phyloP scores from a whole-genome alignment of 345 rosid species.

The Eucalyptus paniculata region DNA sequence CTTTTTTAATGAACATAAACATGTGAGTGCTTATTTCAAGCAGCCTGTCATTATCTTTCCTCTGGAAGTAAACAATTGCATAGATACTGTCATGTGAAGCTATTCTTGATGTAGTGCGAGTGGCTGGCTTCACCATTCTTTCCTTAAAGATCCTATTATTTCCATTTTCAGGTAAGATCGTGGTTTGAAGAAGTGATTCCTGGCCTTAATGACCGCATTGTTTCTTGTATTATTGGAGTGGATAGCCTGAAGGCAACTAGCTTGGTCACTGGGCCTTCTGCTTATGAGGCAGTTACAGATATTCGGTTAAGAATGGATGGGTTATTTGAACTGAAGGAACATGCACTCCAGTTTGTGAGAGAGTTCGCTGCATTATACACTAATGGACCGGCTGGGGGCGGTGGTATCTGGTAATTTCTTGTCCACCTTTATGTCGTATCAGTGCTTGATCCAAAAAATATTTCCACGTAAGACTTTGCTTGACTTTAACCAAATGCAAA shows the following conservation, averaged over 20 bases:
- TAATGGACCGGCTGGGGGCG: slow-evolving; percentile 97
- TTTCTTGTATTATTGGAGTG: slow-evolving; percentile 70
- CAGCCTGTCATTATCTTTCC: not conserved
- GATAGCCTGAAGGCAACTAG: slow-evolving; percentile 70
- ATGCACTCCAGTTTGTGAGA: slow-evolving; percentile 43
- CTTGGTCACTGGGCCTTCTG: slow-evolving; percentile 3
- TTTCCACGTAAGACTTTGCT: not conserved
- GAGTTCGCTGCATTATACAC: slow-evolving; percentile 84
- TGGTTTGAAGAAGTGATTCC: slow-evolving; percentile 87
- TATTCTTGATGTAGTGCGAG: not conserved
- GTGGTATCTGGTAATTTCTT: slow-evolving; percentile 69
- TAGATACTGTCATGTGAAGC: not conserved
- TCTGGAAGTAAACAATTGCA: not conserved
- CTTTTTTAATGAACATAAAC: not conserved
- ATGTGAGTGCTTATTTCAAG: not conserved
- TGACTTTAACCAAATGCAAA: not conserved
- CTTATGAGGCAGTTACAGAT: slow-evolving; percentile 25
- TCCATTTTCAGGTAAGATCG: slow-evolving; percentile 51
- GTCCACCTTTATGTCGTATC: not conserved
- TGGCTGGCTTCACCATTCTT: not conserved
- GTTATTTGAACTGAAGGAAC: slow-evolving; percentile 54
- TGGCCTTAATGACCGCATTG: slow-evolving; percentile 24
- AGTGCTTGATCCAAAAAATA: not conserved
- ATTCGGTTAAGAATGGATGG: slow-evolving; percentile 86
- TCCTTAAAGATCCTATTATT: not conserved